Base-by-base conservation (phyloP, 1,284 basidiomycete genomes). In the Chondrostereum purpureum region DNA sequence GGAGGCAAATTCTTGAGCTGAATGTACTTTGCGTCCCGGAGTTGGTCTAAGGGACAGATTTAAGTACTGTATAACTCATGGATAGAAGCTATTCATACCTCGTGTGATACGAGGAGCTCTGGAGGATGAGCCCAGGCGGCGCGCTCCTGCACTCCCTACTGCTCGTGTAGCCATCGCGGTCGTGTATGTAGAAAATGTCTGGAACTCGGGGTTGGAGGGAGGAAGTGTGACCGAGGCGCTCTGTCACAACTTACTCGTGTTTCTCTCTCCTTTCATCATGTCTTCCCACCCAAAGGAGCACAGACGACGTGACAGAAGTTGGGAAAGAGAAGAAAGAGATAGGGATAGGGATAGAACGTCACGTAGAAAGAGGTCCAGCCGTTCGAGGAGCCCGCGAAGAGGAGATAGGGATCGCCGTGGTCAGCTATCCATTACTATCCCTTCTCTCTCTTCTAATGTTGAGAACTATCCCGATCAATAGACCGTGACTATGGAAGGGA, bases 321-420 rank as follows among this genome's bases (percentile, higher is more conserved):
- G 65, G 10, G 65, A 70, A 42, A 59, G 68, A 31, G 72, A 73
- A 58, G 67, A 40, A 53, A 62, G 19, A 58, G 64, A 40, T 5
- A 40, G 12, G 19, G 22, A 41, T 11, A 61, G 59, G 36, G 60
- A 71, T 51, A 67, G 73, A 39, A 72, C 75, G 45, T 57, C 69
- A 47, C 68, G 65, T 39, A 71, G 75, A 49, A 69, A 75, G 51
- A 69, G 80, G 38, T 65, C 68, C 35, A 84, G 81, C 58, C 73
- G 83, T 49, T 86, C 83, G 27, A 75, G 80, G 44, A 88, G 86
- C 61, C 85, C 84, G 17, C 67, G 75, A 35, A 65, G 75, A 58
- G 68, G 65, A 36, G 68, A 71, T 13, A 60, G 70, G 47, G 71
- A 74, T 45, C 63, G 72, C 48, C 66, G 70, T 47, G 58, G 61